phyloP scores from a whole-genome alignment of 768 basidiomycete species.

The Ephemerocybe angulata region DNA sequence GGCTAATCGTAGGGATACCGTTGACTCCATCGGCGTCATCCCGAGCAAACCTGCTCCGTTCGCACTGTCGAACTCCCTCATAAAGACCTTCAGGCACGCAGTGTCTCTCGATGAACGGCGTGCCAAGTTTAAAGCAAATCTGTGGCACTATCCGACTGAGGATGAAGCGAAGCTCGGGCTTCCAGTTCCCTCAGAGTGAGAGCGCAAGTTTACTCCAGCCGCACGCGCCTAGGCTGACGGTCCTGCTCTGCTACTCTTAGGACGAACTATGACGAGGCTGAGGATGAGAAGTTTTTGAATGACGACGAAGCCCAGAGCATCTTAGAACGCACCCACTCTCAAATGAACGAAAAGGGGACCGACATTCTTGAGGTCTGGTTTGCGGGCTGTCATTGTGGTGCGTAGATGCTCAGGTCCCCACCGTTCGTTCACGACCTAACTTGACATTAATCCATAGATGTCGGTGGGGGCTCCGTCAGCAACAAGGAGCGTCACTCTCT shows the following conservation, averaged over 20 bases:
- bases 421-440: background rate
- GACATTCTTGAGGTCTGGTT: constrained; percentile 31
- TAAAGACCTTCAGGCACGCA: constrained; percentile 57
- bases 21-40: constrained; percentile 49
- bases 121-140: constrained; percentile 52
- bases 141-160: constrained; percentile 35
- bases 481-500: constrained; percentile 41
- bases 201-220: too few relatives aligned
- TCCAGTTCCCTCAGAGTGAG: too few relatives aligned
- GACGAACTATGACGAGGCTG: constrained; percentile 23
- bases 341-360: too few relatives aligned
- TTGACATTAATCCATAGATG: constrained; percentile 30
- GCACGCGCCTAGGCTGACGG: too few relatives aligned
- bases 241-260: too few relatives aligned
- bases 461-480: constrained; percentile 48
- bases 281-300: constrained; percentile 58
- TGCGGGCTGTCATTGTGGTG: constrained; percentile 45
- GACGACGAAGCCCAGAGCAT: too few relatives aligned
- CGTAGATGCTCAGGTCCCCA: constrained; percentile 1
- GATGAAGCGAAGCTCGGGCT: constrained; percentile 25
- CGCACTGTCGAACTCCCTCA: constrained; percentile 44
- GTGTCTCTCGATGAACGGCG: constrained; percentile 57
- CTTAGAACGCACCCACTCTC: constrained; percentile 12
- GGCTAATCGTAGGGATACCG: constrained; percentile 44
- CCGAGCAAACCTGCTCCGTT: constrained; percentile 48